Evolutionary conservation across 2,329 filamentous ascomycete genomes (phyloP), one percentile per base, ranked within the genome.

Genomic region (Tolypocladium inflatum): DNA sequence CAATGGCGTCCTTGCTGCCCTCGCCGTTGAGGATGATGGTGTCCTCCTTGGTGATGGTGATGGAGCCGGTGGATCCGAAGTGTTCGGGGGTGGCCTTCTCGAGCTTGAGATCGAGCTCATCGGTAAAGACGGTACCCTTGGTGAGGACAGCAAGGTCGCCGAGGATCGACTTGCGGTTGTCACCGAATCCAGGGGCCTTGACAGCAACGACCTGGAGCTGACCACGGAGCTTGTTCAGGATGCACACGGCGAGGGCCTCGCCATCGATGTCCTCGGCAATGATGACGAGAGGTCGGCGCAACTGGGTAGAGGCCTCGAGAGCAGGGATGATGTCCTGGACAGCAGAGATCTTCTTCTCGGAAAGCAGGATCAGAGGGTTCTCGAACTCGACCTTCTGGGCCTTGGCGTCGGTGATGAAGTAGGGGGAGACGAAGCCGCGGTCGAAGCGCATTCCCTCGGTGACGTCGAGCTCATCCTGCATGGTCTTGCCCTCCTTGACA

Each of bases 381-480:
- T 99, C 94, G 66, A 99, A 99, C 80, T 99, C 94, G 59, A 97
- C 92, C 87, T 99, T 99, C 76, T 96, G 91, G 60, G 92, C 77
- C 88, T 99, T 99, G 84, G 91, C 80, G 72, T 99, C 94, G 80
- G 94, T 99, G 82, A 99, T 99, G 84, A 99, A 99, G 87, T 99
- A 99, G 67, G 94, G 92, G 33, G 94, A 99, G 73, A 96, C 93
- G 77, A 89, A 99, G 63, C 94, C 94, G 72, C 94, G 93, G 85
- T 99, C 94, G 80, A 99, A 99, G 77, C 94, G 91, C 94, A 99
- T 99, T 74, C 94, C 94, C 87, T 99, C 94, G 60, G 94, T 99
- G 62, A 99, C 87, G 80, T 99, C 94, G 58, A 99, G 88, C 85
- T 99, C 94, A 68, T 99, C 94, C 70, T 90, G 86, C 72, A 96